These are phyloP conservation scores for Colletotrichum sublineola DNA, from an alignment of 2,329 filamentous ascomycete genomes.

Conservation along the genomic window DNA sequence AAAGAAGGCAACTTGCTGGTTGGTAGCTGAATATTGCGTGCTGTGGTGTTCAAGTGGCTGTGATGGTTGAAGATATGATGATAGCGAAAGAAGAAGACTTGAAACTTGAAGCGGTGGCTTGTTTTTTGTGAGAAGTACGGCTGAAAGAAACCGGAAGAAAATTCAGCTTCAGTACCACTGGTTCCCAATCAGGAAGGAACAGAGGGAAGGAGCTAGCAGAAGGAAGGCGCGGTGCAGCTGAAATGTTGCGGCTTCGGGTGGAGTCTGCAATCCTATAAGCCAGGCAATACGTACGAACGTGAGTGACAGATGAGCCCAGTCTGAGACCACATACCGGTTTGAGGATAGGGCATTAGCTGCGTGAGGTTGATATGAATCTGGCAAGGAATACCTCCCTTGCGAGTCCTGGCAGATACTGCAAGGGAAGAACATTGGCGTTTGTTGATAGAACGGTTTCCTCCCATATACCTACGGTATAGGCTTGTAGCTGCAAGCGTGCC, in stretches of 20 bases:
- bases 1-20: neutral
- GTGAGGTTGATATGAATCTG: neutral
- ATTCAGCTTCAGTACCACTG: too few relatives aligned
- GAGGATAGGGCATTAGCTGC: too few relatives aligned
- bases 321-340: neutral
- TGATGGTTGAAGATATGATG: neutral
- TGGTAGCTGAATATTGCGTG: neutral
- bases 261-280: neutral
- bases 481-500: neutral
- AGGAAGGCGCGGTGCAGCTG: neutral
- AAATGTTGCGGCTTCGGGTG: neutral
- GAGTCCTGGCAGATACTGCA: neutral
- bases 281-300: neutral
- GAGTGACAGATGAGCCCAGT: neutral
- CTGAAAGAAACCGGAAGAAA: neutral
- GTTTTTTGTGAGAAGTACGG: neutral
- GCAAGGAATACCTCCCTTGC: neutral
- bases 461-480: neutral
- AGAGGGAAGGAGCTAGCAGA: neutral
- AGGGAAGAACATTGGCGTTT: neutral
- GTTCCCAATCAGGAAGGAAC: too few relatives aligned
- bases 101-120: too few relatives aligned
- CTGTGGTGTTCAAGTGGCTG: too few relatives aligned
- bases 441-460: neutral
- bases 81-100: neutral